phyloP scores from a whole-genome alignment of 2,329 filamentous ascomycete genomes.

The Scleromitrula shiraiana region DNA sequence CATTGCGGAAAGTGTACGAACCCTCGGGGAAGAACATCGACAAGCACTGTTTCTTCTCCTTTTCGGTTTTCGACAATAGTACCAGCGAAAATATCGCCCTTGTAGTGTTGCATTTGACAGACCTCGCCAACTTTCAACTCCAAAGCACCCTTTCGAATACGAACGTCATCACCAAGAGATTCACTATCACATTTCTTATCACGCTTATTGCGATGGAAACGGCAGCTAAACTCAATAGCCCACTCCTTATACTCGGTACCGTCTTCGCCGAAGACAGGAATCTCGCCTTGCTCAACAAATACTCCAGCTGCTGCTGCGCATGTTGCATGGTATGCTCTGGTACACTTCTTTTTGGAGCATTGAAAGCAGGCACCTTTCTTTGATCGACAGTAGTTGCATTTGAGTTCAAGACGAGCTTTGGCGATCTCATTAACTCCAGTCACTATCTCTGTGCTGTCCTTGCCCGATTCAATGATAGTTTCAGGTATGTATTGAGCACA shows the following conservation, averaged over 20 bases:
- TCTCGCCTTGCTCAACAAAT: slow-evolving; percentile 77
- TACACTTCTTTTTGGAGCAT: slow-evolving; percentile 91
- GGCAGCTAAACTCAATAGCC: slow-evolving; percentile 87
- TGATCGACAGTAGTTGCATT: slow-evolving; percentile 90
- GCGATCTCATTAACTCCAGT: slow-evolving; percentile 74
- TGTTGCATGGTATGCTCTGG: slow-evolving; percentile 87
- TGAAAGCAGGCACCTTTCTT: slow-evolving; percentile 96
- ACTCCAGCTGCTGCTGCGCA: slow-evolving; percentile 90
- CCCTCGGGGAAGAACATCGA: slow-evolving; percentile 81
- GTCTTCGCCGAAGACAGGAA: slow-evolving; percentile 82
- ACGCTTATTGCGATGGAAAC: slow-evolving; percentile 85
- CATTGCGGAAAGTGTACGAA: slow-evolving; percentile 39
- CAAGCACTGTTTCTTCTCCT: slow-evolving; percentile 65
- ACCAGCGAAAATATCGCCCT: slow-evolving; percentile 85
- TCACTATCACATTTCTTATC: slow-evolving; percentile 66
- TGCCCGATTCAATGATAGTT: slow-evolving; percentile 66
- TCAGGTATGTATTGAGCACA: slow-evolving; percentile 91
- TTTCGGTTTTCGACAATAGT: slow-evolving; percentile 75
- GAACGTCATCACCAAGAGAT: slow-evolving; percentile 59
- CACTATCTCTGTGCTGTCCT: slow-evolving; percentile 65
- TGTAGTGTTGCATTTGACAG: slow-evolving; percentile 78
- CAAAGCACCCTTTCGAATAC: slow-evolving; percentile 60
- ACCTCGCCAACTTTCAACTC: slow-evolving; percentile 65
- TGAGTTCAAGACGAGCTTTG: slow-evolving; percentile 81
- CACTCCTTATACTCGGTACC: slow-evolving; percentile 88